phyloP scores from a whole-genome alignment of 164 flowering plant species.

The Dillenia turbinata region DNA sequence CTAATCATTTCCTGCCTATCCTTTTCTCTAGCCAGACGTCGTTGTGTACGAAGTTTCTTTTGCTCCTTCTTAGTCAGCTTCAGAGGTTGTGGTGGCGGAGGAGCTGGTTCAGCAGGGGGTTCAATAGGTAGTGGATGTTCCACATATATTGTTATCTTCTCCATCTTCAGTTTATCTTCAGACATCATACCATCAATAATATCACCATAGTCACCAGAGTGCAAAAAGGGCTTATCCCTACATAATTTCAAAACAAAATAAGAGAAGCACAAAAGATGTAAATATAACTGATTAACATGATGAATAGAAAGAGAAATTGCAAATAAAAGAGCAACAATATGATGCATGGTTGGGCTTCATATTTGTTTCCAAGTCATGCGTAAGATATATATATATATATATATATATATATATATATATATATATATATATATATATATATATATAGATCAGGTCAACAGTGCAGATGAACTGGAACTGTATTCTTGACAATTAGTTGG shows the following conservation, averaged over 20 bases:
- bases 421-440: no score
- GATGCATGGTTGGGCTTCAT: no score
- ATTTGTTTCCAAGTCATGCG: no score
- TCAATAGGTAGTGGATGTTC: constrained; percentile 97
- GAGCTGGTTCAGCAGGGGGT: constrained; percentile 94
- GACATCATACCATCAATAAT: constrained; percentile 24
- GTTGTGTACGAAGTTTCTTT: constrained; percentile 93
- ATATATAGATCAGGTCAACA: no score
- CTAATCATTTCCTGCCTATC: constrained; percentile 97
- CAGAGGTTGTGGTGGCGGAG: constrained; percentile 95
- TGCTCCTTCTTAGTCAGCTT: constrained; percentile 93
- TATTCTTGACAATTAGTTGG: no score
- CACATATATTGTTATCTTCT: constrained; percentile 74
- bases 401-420: no score
- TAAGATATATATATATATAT: no score
- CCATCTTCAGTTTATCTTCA: constrained; percentile 54
- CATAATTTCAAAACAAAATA: constrained; percentile 1
- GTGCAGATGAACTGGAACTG: no score
- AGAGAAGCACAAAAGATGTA: not conserved
- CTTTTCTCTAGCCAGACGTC: constrained; percentile 83
- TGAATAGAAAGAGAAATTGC: constrained; percentile 2
- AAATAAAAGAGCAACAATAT: not conserved
- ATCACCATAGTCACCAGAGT: constrained; percentile 50
- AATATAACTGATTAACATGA: not conserved
- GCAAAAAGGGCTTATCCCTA: constrained; percentile 78